These are phyloP conservation scores for Aegilops umbellulata DNA, from an alignment of 176 grass and related monocot genomes.

Conservation along the genomic window DNA sequence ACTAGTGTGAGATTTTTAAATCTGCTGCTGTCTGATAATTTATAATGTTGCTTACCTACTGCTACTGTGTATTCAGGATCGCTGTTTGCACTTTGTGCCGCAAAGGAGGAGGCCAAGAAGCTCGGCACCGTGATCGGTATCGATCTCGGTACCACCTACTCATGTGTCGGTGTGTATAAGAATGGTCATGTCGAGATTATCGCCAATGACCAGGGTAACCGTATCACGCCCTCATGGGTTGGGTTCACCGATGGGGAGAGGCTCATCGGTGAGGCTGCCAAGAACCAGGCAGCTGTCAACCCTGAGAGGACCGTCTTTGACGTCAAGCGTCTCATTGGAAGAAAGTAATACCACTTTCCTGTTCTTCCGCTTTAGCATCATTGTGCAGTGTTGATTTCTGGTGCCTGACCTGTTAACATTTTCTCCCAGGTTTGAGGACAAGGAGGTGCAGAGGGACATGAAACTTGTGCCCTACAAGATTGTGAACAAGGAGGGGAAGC, in stretches of 20 bases:
- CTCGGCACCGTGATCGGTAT: conserved; percentile 62
- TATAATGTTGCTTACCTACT: background rate
- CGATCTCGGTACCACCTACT: conserved; percentile 65
- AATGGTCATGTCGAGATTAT: conserved; percentile 68
- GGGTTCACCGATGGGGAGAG: conserved; percentile 63
- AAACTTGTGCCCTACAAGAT: conserved; percentile 83
- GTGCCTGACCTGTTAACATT: background rate
- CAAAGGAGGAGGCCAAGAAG: conserved; percentile 69
- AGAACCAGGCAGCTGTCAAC: conserved; percentile 68
- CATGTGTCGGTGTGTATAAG: conserved; percentile 61
- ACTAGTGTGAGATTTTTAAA: background rate
- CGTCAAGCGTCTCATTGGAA: conserved; percentile 75
- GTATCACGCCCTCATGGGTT: conserved; percentile 72
- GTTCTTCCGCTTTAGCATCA: background rate
- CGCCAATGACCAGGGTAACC: conserved; percentile 77
- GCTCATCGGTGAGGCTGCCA: conserved; percentile 75
- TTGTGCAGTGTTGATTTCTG: background rate
- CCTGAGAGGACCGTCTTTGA: conserved; percentile 73
- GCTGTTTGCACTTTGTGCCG: conserved; percentile 53
- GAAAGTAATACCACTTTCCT: conserved; percentile 39
- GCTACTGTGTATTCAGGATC: conserved; percentile 29
- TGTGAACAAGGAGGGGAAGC: conserved; percentile 62
- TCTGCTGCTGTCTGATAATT: background rate
- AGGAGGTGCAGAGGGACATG: conserved; percentile 83
- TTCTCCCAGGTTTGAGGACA: conserved; percentile 56